Evolutionary conservation across 345 rosid species (phyloP), one percentile per base, ranked within the genome.

Genomic region (Salix purpurea): DNA sequence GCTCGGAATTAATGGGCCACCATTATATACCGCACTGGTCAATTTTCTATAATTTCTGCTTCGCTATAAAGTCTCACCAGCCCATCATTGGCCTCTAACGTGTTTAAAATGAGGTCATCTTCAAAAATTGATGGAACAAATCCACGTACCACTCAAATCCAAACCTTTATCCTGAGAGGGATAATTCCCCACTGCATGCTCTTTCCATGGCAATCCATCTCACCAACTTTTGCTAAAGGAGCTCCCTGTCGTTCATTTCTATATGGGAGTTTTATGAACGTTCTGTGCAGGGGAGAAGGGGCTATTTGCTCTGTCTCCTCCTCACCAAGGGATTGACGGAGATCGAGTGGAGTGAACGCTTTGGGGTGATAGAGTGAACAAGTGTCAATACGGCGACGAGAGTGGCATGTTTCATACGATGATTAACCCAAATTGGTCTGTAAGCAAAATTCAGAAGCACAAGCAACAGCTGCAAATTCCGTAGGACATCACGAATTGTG

Each of bases 291-390:
- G 93, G 44, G 88, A 88, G 67, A 90, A 79, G 78, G 91, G 91
- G 9, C 24, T 90, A 69, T 82, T 84, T 76, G 77, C 91, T 14
- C 71, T 86, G 75, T 88, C 91, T 65, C 91, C 90, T 7, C 91
- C 90, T 12, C 91, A 90, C 78, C 91, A 88, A 58, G 91, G 93
- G 74, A 83, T 90, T 26, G 93, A 88, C 64, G 90, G 90, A 2
- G 91, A 32, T 32, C 34, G 4, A 84, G 77, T 87, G 91, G 93
- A 85, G 71, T 6, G 89, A 90, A 72, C 46, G 76, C 2, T 88
- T 89, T 6, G 91, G 90, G n/a, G 88, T 88, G 15, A 87, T 87
- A 3, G 93, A 87, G 23, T 87, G 90, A n/a, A n/a, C 87, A 58
- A 81, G 82, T 23, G 64, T 69, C 34, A 88, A 85, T 37, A 30